Percentiles rank a stretch among this genome's conserved stretches.
phyloP scores from a whole-genome alignment of 768 basidiomycete genomes.

The Rhodotorula kratochvilovae region DNA sequence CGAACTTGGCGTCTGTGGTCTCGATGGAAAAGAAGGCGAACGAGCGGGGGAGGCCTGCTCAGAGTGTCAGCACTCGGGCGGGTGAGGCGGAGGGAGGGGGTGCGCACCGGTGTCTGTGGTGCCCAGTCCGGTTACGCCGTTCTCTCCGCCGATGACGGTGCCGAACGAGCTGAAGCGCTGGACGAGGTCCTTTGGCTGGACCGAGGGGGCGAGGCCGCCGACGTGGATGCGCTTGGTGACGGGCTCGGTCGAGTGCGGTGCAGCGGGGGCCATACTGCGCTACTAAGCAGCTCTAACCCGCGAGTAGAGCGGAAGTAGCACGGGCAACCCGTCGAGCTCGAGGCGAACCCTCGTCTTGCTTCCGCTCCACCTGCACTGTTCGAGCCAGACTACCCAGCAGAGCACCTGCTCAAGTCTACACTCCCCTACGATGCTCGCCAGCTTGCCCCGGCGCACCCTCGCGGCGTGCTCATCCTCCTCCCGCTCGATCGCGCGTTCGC shows the following conservation, averaged over 20 bases:
- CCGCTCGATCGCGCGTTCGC: not conserved
- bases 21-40: conserved; percentile 36
- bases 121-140: conserved; percentile 25
- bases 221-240: conserved; percentile 32
- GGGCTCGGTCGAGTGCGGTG: conserved; percentile 8
- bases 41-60: conserved; percentile 17
- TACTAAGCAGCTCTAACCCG: too few relatives aligned
- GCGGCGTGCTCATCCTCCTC: not conserved
- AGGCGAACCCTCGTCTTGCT: too few relatives aligned
- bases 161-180: conserved; percentile 37
- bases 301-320: too few relatives aligned
- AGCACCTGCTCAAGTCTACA: too few relatives aligned
- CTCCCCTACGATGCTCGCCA: not conserved
- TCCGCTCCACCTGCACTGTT: too few relatives aligned
- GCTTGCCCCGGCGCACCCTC: not conserved
- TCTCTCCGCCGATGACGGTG: conserved; percentile 3
- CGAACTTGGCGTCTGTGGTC: conserved; percentile 26
- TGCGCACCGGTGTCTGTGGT: conserved; percentile 1
- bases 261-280: not conserved
- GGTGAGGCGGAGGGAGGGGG: not conserved
- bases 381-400: too few relatives aligned
- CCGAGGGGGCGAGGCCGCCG: conserved; percentile 21
- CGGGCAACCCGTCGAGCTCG: too few relatives aligned
- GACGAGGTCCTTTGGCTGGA: conserved; percentile 26
- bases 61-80: not conserved